Conservation (phyloP, 371 early-diverging fungal species). For the Choanephora cucurbitarum region DNA sequence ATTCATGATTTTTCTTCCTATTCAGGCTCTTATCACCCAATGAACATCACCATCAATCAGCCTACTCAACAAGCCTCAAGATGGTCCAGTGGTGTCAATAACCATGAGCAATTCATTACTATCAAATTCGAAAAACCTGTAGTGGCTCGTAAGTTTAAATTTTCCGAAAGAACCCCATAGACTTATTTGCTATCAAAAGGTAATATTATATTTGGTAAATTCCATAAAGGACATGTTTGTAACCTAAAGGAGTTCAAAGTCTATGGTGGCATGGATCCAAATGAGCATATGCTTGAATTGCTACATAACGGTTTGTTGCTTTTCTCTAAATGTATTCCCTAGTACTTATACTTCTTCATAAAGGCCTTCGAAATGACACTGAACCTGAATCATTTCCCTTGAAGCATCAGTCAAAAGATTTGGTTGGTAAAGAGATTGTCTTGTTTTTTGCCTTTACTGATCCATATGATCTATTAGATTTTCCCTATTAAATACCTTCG, state of each 20-base stretch:
- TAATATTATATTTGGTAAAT: slow-evolving; percentile 95
- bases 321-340: neutral
- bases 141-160: slow-evolving; percentile 65
- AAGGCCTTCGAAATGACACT: slow-evolving; percentile 69
- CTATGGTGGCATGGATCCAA: slow-evolving; percentile 78
- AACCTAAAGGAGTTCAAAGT: slow-evolving; percentile 97
- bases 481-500: slow-evolving; percentile 90
- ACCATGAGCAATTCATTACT: slow-evolving; percentile 81
- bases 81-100: slow-evolving; percentile 84
- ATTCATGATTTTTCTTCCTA: slow-evolving; percentile 73
- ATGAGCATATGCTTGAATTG: slow-evolving; percentile 79
- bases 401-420: slow-evolving; percentile 62
- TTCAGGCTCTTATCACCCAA: slow-evolving; percentile 77
- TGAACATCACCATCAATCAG: slow-evolving; percentile 72
- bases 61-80: slow-evolving; percentile 81
- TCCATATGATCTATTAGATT: slow-evolving; percentile 34
- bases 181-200: slow-evolving; percentile 55
- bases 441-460: too few relatives aligned
- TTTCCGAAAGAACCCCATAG: too few relatives aligned
- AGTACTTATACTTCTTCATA: neutral
- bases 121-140: slow-evolving; percentile 72
- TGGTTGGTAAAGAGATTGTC: slow-evolving; percentile 35
- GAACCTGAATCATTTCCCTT: slow-evolving; percentile 90
- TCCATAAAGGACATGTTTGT: slow-evolving; percentile 91
- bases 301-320: slow-evolving; percentile 73